A percentile compares a stretch with the other conserved stretches of the same genome.
These are phyloP conservation scores for Myriosclerotinia scirpicola DNA, from an alignment of 2,329 filamentous ascomycete species.

Conservation along the genomic window DNA sequence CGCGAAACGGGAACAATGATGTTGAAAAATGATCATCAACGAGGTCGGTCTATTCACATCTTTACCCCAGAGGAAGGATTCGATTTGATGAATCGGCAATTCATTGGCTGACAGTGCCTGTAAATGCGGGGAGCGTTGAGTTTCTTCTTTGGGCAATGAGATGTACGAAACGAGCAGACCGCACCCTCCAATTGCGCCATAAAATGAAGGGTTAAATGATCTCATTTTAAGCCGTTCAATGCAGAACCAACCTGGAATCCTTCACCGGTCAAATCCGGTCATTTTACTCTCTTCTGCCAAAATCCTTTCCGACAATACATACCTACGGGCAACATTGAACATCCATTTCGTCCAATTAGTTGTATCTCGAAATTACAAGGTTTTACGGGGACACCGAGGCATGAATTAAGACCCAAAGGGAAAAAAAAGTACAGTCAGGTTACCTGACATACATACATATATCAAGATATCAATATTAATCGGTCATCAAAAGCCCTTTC, in stretches of 20 bases:
- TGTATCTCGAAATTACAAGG: not conserved
- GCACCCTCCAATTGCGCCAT: conserved; percentile 13
- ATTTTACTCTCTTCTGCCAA: conserved; percentile 2
- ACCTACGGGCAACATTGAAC: not conserved
- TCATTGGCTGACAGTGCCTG: conserved; percentile 1
- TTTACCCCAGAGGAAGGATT: conserved; percentile 1
- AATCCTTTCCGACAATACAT: not conserved
- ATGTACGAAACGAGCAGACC: conserved; percentile 9
- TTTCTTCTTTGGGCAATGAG: conserved; percentile 3
- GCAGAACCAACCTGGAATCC: not conserved
- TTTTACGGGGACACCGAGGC: not conserved
- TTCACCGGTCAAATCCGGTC: conserved; percentile 24
- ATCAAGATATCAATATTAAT: not conserved
- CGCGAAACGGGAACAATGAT: not conserved
- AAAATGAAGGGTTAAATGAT: conserved; percentile 28
- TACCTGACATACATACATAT: not conserved
- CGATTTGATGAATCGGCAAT: not conserved
- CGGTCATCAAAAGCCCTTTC: not conserved
- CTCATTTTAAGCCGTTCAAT: conserved; percentile 30
- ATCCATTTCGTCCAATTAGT: not conserved
- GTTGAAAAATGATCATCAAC: conserved; percentile 11
- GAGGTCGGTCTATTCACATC: not conserved
- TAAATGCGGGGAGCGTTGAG: conserved; percentile 14
- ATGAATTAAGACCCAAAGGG: not conserved
- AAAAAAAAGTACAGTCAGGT: not conserved